Evolutionary conservation across 495 filamentous ascomycete genomes (phyloP).

Genomic region (Friedmanniomyces endolithicus): DNA sequence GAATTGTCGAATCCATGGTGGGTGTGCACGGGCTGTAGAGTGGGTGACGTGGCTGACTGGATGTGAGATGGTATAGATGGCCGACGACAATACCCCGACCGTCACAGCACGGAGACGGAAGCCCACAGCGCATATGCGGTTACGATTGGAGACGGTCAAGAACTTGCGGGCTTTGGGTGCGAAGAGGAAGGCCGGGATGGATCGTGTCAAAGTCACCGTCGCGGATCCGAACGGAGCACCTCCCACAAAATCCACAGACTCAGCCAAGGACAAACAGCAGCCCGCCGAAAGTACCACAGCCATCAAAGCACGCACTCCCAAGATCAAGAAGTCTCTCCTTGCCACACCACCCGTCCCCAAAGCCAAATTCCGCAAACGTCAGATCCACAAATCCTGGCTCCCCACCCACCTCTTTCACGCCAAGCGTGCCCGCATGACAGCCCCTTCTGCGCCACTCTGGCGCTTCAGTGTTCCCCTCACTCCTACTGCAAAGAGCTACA

Average conservation of each 20-base stretch:
- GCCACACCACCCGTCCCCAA: constrained; percentile 52
- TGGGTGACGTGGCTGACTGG: constrained; percentile 2
- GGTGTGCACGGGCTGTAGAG: background rate
- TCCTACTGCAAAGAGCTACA: constrained; percentile 78
- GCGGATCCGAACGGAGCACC: too few relatives aligned
- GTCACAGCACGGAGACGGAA: constrained; percentile 55
- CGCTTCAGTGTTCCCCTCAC: constrained; percentile 73
- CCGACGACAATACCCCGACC: constrained; percentile 83
- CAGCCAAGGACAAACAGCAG: background rate
- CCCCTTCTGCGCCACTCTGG: constrained; percentile 68
- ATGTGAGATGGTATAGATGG: constrained; percentile 46
- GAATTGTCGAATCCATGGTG: background rate
- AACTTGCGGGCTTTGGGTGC: constrained; percentile 52
- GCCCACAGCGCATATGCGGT: constrained; percentile 53
- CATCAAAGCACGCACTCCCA: constrained; percentile 11
- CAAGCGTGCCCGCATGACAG: constrained; percentile 79
- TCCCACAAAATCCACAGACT: constrained; percentile 6
- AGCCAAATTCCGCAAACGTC: constrained; percentile 71
- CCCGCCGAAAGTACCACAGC: background rate
- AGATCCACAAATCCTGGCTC: constrained; percentile 82
- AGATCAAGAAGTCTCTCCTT: constrained; percentile 52
- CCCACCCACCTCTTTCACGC: constrained; percentile 91
- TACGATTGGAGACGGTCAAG: constrained; percentile 74
- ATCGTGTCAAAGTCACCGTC: constrained; percentile 1
- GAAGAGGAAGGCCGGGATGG: constrained; percentile 43